Evolutionary conservation across 2,329 filamentous ascomycete species (phyloP).

Genomic region (Exophiala sideris): DNA sequence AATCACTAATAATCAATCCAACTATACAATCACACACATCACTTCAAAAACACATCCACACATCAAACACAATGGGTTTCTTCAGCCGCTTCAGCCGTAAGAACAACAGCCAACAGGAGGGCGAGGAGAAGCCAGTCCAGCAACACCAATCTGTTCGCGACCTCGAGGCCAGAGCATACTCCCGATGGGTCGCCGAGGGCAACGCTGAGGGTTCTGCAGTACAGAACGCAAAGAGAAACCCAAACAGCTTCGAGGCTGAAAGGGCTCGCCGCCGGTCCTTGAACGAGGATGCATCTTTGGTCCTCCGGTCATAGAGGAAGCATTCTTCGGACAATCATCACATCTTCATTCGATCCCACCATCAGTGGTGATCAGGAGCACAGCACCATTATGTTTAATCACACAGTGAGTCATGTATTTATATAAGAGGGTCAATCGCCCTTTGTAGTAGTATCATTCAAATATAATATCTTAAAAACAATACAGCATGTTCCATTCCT

Average conservation of each 20-base stretch:
- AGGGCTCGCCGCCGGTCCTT: slow-evolving; percentile 5
- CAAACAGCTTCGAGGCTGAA: slow-evolving; percentile 9
- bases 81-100: not conserved
- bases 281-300: slow-evolving; percentile 1
- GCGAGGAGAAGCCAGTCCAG: not conserved
- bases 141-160: slow-evolving; percentile 12
- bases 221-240: not conserved
- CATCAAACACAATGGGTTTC: slow-evolving; percentile 7
- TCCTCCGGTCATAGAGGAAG: not conserved
- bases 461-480: too few species aligned
- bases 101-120: slow-evolving; percentile 2
- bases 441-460: too few species aligned
- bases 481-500: too few species aligned
- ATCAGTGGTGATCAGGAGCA: too few species aligned
- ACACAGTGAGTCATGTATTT: too few species aligned
- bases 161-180: slow-evolving; percentile 13
- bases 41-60: not conserved
- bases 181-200: slow-evolving; percentile 7
- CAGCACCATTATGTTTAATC: too few species aligned
- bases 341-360: too few species aligned
- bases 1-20: not conserved
- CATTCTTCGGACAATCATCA: not conserved
- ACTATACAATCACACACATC: not conserved
- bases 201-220: not conserved
- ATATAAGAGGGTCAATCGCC: too few species aligned